Evolutionary conservation across 345 rosid genomes (phyloP), one percentile per base, ranked within the genome.

Genomic region (Dipteronia sinensis): DNA sequence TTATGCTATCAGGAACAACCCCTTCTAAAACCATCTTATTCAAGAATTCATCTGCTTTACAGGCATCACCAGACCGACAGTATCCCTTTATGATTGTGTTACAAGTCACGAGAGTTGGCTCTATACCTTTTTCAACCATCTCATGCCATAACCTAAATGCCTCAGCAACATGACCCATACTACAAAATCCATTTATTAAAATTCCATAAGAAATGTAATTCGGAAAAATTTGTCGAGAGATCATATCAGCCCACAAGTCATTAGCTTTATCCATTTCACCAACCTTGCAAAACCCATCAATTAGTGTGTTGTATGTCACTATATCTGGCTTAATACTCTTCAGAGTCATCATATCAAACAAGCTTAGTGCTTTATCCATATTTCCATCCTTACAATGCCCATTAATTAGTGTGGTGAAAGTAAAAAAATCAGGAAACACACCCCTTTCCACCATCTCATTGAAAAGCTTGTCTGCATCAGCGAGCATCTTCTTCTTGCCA

Each of bases 301-400:
- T 82, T 63, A 93, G 71, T 19, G 95, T 87, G 84, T 93, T 93
- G 85, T 84, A 94, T 0, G 97, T 88, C 83, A 93, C 97, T 69
- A 87, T 85, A 65, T 93, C 97, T 27, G 93, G 88, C 75, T 86
- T 88, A 67, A 93, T 87, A 78, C 84, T 88, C 83, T 85, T 84
- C 72, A 83, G 86, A 9, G 82, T 81, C 97, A 91, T 95, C 71
- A 78, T 82, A 58, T 82, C 78, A 44, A 89, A 93, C 44, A 89
- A 78, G 80, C 79, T 83, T 23, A 86, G 72, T 29, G 97, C 95
- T 70, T 81, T 86, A 19, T 76, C 71, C 86, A 90, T 85, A 82
- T 93, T 84, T n/a, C 95, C 92, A 40, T 85, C 87, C 97, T 87
- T 93, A 79, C 97, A 89, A 69, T 91, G 90, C 10, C 95, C 95